phyloP scores from a whole-genome alignment of 192 early-diverging fungal genomes.

The Lobulomyces angularis region DNA sequence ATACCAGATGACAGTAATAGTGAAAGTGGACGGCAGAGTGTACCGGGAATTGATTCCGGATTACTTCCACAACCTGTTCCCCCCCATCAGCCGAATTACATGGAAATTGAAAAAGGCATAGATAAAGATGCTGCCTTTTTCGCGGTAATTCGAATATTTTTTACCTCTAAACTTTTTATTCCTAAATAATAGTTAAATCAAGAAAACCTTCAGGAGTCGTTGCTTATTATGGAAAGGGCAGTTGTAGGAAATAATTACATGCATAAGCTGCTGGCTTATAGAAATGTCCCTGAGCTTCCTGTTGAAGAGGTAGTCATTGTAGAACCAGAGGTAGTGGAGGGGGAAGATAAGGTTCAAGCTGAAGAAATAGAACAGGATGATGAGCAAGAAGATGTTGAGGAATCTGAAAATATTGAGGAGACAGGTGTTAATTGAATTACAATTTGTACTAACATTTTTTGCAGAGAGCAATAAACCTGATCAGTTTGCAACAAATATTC shows the following conservation, averaged over 20 bases:
- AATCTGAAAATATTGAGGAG: conserved; percentile 8
- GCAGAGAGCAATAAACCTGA: conserved; percentile 1
- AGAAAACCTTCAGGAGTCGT: conserved; percentile 21
- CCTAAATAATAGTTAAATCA: conserved; percentile 22
- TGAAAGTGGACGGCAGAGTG: background rate
- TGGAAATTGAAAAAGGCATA: background rate
- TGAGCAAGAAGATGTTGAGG: background rate
- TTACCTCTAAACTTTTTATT: background rate
- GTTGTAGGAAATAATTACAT: conserved; percentile 42
- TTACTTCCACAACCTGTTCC: background rate
- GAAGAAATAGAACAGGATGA: conserved; percentile 8
- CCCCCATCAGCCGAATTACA: no score
- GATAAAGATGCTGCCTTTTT: conserved; percentile 11
- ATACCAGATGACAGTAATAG: conserved; percentile 1
- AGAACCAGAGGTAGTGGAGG: background rate
- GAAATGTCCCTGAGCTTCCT: conserved; percentile 25
- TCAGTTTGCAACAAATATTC: conserved; percentile 19
- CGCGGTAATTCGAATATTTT: background rate
- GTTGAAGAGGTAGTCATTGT: background rate
- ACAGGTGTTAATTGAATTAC: background rate
- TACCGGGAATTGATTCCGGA: conserved; percentile 8
- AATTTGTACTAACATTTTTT: conserved; percentile 1
- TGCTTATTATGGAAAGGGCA: conserved; percentile 38
- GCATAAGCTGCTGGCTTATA: conserved; percentile 31
- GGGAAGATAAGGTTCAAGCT: conserved; percentile 11